Percentiles rank a stretch among this genome's conserved stretches.
Evolutionary conservation across 2,329 filamentous ascomycete genomes (phyloP).

Genomic region (Akanthomyces dipterigenus): DNA sequence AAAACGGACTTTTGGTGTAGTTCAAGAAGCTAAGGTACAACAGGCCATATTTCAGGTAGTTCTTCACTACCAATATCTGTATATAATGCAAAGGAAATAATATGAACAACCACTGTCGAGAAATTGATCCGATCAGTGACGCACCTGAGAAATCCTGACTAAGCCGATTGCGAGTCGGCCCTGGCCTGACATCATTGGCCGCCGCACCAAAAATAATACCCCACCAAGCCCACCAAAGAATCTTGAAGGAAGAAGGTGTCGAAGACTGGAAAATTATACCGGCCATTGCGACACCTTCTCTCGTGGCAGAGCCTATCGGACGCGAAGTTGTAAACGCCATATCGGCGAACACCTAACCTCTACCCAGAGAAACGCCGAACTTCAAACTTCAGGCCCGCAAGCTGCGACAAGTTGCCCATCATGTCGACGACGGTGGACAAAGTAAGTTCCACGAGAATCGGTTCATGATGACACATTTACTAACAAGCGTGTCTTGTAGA

Average conservation of each 20-base stretch:
- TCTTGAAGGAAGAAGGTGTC: constrained; percentile 2
- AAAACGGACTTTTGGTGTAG: background rate
- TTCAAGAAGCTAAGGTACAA: background rate
- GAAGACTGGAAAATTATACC: constrained; percentile 3
- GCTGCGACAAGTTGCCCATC: constrained; percentile 32
- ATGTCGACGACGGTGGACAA: constrained; percentile 99
- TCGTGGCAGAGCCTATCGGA: background rate
- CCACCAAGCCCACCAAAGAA: constrained; percentile 27
- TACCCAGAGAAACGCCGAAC: background rate
- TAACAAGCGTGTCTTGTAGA: constrained; percentile 45
- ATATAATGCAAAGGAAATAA: background rate
- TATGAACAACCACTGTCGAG: no score
- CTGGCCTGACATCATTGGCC: constrained; percentile 27
- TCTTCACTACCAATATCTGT: background rate
- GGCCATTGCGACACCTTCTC: background rate
- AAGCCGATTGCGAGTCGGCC: background rate
- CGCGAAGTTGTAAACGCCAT: background rate
- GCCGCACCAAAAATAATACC: constrained; percentile 29
- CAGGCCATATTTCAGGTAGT: background rate
- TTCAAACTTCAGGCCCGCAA: background rate
- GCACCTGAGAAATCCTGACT: background rate
- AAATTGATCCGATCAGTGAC: background rate
- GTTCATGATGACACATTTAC: background rate
- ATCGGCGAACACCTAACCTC: background rate
- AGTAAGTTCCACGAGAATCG: constrained; percentile 41